Percentiles rank a stretch among this genome's conserved stretches.
These are phyloP conservation scores for Dinochytrium kinnereticum DNA, from an alignment of 371 early-diverging fungal genomes.

Conservation along the genomic window DNA sequence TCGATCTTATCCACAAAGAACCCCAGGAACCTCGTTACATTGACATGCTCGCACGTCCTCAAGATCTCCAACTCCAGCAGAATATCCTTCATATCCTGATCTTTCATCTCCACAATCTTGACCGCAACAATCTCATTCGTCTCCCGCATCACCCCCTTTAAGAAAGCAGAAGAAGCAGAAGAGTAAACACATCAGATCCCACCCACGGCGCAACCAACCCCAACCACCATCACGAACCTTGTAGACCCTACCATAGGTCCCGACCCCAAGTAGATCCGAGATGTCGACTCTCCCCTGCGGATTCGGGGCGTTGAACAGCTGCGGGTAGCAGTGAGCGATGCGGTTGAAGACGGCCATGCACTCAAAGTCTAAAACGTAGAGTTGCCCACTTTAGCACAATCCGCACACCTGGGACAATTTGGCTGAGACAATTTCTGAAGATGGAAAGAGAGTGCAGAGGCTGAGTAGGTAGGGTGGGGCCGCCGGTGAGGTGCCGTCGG, in stretches of 20 bases:
- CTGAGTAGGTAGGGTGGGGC: too few relatives aligned
- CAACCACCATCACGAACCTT: too few relatives aligned
- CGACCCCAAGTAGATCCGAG: constrained; percentile 61
- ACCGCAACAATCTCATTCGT: constrained; percentile 62
- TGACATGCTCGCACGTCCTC: constrained; percentile 54
- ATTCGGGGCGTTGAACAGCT: constrained; percentile 51
- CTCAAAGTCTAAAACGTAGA: too few relatives aligned
- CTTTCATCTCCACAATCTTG: constrained; percentile 61
- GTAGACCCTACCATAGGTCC: constrained; percentile 65
- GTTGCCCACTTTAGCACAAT: too few relatives aligned
- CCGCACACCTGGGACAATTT: too few relatives aligned
- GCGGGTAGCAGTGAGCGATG: too few relatives aligned
- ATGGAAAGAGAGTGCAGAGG: too few relatives aligned
- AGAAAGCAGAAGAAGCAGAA: background rate
- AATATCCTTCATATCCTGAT: constrained; percentile 62
- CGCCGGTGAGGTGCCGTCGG: too few relatives aligned
- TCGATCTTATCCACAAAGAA: constrained; percentile 59
- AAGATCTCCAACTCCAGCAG: constrained; percentile 64
- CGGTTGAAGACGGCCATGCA: too few relatives aligned
- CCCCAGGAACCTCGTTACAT: constrained; percentile 55
- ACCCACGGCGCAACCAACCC: too few relatives aligned
- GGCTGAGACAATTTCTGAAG: too few relatives aligned
- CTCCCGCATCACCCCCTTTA: constrained; percentile 52
- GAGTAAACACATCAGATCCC: background rate
- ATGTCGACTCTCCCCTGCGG: constrained; percentile 61